Conservation (phyloP, 2,329 filamentous ascomycete species). For the Sporothrix humicola region DNA sequence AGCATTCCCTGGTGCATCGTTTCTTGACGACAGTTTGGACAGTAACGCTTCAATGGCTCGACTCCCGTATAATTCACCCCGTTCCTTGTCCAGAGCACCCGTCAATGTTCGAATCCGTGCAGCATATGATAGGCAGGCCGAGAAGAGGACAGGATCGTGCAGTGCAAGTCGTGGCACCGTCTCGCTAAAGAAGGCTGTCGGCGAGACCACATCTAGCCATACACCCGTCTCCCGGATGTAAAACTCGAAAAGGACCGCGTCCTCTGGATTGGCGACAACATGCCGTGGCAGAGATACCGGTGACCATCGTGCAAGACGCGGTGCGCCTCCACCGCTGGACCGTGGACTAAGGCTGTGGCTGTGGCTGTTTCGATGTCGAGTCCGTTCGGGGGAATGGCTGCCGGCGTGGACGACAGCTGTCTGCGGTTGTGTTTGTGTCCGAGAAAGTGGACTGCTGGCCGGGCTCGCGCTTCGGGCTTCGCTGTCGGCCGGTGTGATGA, state of each 20-base stretch:
- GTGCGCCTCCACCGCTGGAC: background rate
- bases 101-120: background rate
- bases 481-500: background rate
- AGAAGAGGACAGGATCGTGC: background rate
- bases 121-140: background rate
- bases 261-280: background rate
- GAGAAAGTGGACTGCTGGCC: slow-evolving; percentile 5
- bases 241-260: slow-evolving; percentile 2
- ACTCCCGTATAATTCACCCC: background rate
- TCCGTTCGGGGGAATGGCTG: background rate
- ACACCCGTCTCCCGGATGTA: slow-evolving; percentile 5
- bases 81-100: background rate
- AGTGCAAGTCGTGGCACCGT: background rate
- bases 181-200: background rate
- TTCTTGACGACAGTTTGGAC: background rate
- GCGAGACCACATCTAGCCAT: background rate
- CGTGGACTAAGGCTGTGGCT: background rate
- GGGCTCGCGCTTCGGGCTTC: background rate
- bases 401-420: background rate
- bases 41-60: background rate
- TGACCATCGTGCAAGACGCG: background rate
- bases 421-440: too few relatives aligned
- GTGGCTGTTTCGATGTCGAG: background rate
- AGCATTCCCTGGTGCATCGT: background rate
- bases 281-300: background rate